Evolutionary conservation across 1,284 basidiomycete genomes (phyloP), one percentile per base, ranked within the genome.

Genomic region (Afroboletus lepidellus): DNA sequence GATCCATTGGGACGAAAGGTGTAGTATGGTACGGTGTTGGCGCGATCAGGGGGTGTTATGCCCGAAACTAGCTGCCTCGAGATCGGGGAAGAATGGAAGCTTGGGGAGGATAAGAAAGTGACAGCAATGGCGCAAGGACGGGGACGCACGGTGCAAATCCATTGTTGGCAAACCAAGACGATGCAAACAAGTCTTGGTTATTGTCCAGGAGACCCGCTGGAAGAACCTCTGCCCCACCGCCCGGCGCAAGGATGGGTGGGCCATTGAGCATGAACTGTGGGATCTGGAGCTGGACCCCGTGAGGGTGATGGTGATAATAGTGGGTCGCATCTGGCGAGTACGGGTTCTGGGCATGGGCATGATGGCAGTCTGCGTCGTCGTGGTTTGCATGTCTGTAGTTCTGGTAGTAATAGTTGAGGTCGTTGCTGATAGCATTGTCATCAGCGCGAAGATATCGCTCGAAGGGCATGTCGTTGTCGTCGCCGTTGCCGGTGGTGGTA

Each of bases 181-280:
- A 74, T 48, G 66, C 62, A 38, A 69, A 56, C 13, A 69, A 60
- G 54, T 65, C 57, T 53, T 69, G 47, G 57, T 62, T 8, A 20
- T 36, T 61, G 36, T 66, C 67, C 36, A 78, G 66, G 49, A 80
- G 67, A 34, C 77, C 73, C 8, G 74, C 70, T 1, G 81, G 78
- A 16, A 87, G 62, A 11, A 85, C 80, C 65, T 89, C 87, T 12
- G 82, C 85, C 41, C 87, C 85, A 32, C 86, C 85, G n/a, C 84
- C 85, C 5, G 77, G 79, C 2, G 83, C 83, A 24, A 88, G 74
- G 8, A 78, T 76, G 13, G 84, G 81, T 0, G 77, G 72, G 5
- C 77, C 76, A 49, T 69, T 69, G 57, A 81, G 71, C 66, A 88
- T 77, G 63, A 84, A 88, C 18, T 77, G 72, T 7, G 86, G 85